Base-by-base conservation (phyloP, 2,329 filamentous ascomycete species). In the Sordariomycetes sp. region DNA sequence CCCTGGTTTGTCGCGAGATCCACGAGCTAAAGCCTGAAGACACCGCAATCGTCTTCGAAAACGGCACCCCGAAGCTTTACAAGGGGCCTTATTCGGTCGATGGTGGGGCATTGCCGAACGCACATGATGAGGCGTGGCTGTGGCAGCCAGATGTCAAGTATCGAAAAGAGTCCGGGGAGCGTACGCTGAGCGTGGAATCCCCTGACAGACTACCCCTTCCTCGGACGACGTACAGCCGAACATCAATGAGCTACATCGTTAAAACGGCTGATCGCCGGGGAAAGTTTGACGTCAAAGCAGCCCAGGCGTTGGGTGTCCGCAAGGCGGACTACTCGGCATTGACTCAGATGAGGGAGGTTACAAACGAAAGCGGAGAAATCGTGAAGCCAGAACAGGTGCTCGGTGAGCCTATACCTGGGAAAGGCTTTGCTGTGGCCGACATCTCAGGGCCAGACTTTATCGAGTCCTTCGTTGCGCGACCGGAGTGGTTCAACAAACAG, bases 301-400 rank as follows among this genome's bases (percentile, higher is more conserved):
- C 87, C 0, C 67, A 62, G 40, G 65, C 62, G 19, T 60, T 87
- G 3, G 80, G 80, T 2, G 72, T 96, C 1, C 58, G 61, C 15
- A 69, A 64, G 34, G 53, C 44, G 0, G 62, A 79, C 32, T 93
- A 70, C 54, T 65, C 65, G 23, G 47, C 54, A 10, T 65, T 98
- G 28, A 67, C 79, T 0, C 53, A 49, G 2, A 86, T 87, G 3
- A 43, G 79, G 41, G 77, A 57, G 31, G 77, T 92, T 2, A 59
- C 64, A 34, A 77, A 75, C 17, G 61, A 66, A 11, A 71, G 81
- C 46, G 87, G 86, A 5, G 67, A 64, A 6, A 71, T 70, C 0
- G 74, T 98, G 20, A 92, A 81, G 0, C 82, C 90, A 2, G 83
- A 92, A 0, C 92, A 94, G 80, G 87, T 96, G 2, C 51, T 98